Base-by-base conservation (phyloP, 345 rosid genomes). In the Moricandia moricandioides region DNA sequence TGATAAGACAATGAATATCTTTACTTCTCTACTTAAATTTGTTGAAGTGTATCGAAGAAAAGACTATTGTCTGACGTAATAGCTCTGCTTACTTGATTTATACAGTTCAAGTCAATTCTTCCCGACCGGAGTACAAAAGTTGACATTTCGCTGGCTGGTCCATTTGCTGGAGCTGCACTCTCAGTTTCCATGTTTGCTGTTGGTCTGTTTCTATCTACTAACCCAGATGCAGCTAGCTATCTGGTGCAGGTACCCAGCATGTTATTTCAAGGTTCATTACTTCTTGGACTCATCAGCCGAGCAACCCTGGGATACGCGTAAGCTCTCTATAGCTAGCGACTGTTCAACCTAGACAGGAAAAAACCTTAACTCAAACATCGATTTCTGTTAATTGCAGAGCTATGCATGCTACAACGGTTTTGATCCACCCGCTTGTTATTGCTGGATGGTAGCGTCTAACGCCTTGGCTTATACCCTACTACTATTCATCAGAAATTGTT, bases 201-300 rank as follows among this genome's bases (percentile, higher is more conserved):
- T 21, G 24, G 24, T 21, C 24, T 94, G 59, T 85, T 91, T 77
- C 89, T 94, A 58, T 89, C 98, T 43, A 83, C 97, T 52, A 85
- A 81, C 73, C 89, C 95, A 1, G 84, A 82, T 80, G 83, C 88
- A 70, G 83, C 90, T 10, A 93, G 88, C 72, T 97, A 94, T 67
- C 83, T 91, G 78, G 94, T 94, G 64, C 91, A 85, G 86, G 96
- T 91, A 79, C 98, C 98, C 51, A 89, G 97, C 85, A 79, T 80
- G 84, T 68, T 94, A 64, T 94, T 94, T 80, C 97, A 89, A 83
- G 98, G 98, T 51, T 94, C 97, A 47, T 84, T 94, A 82, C 98
- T 94, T 67, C 97, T 94, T 78, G 98, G 97, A 73, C 88, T 94
- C 72, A 89, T 94, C 83, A 91, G 95, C 80, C 85, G 98, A 87